Percentiles rank a stretch among this genome's conserved stretches.
phyloP scores from a whole-genome alignment of 148 eudicot species.

The Nyssa sinensis region DNA sequence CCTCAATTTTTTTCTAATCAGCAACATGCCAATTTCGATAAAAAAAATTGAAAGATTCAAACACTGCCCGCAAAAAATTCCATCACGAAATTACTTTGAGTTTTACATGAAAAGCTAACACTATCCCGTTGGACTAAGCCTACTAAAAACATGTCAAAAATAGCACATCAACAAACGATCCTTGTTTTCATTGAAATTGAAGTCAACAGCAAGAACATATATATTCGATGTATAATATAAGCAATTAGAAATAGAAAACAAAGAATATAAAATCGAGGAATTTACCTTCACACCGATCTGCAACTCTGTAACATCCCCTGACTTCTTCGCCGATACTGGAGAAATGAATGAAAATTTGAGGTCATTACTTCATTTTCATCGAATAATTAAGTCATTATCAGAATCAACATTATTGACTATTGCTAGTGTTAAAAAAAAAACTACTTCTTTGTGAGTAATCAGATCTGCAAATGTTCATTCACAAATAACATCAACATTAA shows the following conservation, averaged over 20 bases:
- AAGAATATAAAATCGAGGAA: background rate
- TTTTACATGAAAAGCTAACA: background rate
- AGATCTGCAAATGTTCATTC: conserved; percentile 9
- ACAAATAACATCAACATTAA: background rate
- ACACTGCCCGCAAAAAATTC: too few species aligned
- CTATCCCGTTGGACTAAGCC: background rate
- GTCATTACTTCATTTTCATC: background rate
- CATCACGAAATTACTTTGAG: too few species aligned
- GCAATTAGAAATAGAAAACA: background rate
- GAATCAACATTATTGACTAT: background rate
- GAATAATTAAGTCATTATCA: background rate
- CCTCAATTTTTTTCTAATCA: too few species aligned
- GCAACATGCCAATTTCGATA: too few species aligned
- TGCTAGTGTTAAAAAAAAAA: too few species aligned
- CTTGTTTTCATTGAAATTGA: background rate
- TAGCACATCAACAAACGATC: background rate
- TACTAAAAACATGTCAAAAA: background rate
- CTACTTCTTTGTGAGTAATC: background rate
- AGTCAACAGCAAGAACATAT: too few species aligned
- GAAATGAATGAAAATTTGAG: background rate
- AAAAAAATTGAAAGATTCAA: too few species aligned
- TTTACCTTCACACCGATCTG: conserved; percentile 98
- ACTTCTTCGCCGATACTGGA: conserved; percentile 63
- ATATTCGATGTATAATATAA: background rate
- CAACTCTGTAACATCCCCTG: conserved; percentile 72